Conservation (phyloP, 2,329 filamentous ascomycete species). For the Cladosporium sp. region DNA sequence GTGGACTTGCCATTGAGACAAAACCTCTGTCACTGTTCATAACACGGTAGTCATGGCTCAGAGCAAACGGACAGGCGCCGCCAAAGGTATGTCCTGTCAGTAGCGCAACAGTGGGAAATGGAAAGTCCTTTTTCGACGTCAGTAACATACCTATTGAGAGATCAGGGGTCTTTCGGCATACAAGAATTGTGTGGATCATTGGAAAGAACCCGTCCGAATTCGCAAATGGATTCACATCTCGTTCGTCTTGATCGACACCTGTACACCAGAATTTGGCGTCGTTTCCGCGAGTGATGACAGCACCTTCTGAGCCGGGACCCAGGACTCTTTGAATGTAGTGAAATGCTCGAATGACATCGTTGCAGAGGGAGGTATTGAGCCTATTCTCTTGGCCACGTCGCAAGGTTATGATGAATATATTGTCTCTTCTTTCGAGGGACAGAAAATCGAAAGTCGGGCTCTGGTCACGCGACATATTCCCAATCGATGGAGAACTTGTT, state of each 20-base stretch:
- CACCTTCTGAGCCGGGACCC: constrained; percentile 45
- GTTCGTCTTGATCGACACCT: constrained; percentile 33
- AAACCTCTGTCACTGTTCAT: constrained; percentile 46
- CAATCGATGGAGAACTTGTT: no score
- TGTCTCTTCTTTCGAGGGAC: constrained; percentile 23
- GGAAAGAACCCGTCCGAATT: constrained; percentile 34
- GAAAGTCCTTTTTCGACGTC: constrained; percentile 32
- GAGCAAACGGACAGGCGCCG: constrained; percentile 43
- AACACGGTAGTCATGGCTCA: constrained; percentile 45
- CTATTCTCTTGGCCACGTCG: constrained; percentile 51
- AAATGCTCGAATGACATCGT: no score
- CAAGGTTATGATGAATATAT: constrained; percentile 51
- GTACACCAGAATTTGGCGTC: constrained; percentile 51
- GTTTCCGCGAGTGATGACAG: constrained; percentile 49
- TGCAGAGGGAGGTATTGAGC: constrained; percentile 36
- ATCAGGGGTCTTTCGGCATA: constrained; percentile 12
- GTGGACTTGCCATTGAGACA: constrained; percentile 34
- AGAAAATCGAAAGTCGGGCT: no score
- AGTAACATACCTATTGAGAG: constrained; percentile 11
- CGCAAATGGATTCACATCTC: constrained; percentile 30
- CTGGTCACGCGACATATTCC: no score
- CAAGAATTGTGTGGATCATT: no score
- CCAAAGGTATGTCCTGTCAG: constrained; percentile 48
- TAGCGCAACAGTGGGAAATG: constrained; percentile 42
- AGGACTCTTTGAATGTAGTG: constrained; percentile 38